These are phyloP conservation scores for Clonostachys chloroleuca DNA, from an alignment of 2,329 filamentous ascomycete genomes.

Conservation along the genomic window DNA sequence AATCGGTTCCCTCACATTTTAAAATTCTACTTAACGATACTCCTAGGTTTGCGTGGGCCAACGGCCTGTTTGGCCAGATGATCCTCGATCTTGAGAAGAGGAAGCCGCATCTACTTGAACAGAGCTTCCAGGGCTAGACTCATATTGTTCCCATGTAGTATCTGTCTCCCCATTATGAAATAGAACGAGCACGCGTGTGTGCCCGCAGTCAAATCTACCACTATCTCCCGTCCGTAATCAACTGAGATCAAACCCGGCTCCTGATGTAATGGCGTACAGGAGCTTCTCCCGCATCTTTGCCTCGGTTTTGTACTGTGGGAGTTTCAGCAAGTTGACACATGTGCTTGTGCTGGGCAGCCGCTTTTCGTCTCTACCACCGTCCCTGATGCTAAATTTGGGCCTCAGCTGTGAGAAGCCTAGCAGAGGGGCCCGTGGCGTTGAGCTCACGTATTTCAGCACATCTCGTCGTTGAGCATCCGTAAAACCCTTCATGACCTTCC, in stretches of 20 bases:
- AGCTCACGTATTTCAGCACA: slow-evolving; percentile 93
- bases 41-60: slow-evolving; percentile 82
- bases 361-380: slow-evolving; percentile 58
- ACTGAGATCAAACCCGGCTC: slow-evolving; percentile 86
- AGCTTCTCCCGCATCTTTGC: slow-evolving; percentile 70
- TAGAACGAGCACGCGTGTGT: neutral
- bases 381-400: slow-evolving; percentile 84
- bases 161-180: neutral
- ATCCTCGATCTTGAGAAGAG: slow-evolving; percentile 70
- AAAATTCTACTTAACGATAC: slow-evolving; percentile 14
- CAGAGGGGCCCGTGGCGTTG: slow-evolving; percentile 83
- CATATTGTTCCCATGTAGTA: no score
- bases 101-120: slow-evolving; percentile 60
- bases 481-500: slow-evolving; percentile 78
- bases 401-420: slow-evolving; percentile 84
- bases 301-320: slow-evolving; percentile 74
- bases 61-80: slow-evolving; percentile 82
- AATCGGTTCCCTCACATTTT: neutral
- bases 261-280: slow-evolving; percentile 83
- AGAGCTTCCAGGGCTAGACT: slow-evolving; percentile 36
- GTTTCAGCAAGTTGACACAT: slow-evolving; percentile 90
- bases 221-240: slow-evolving; percentile 18
- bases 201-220: neutral
- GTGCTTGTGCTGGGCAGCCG: slow-evolving; percentile 90
- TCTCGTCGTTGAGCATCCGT: slow-evolving; percentile 74